Evolutionary conservation across 257 asterid genomes (phyloP), one percentile per base, ranked within the genome.

Genomic region (Solanum paucissectum): DNA sequence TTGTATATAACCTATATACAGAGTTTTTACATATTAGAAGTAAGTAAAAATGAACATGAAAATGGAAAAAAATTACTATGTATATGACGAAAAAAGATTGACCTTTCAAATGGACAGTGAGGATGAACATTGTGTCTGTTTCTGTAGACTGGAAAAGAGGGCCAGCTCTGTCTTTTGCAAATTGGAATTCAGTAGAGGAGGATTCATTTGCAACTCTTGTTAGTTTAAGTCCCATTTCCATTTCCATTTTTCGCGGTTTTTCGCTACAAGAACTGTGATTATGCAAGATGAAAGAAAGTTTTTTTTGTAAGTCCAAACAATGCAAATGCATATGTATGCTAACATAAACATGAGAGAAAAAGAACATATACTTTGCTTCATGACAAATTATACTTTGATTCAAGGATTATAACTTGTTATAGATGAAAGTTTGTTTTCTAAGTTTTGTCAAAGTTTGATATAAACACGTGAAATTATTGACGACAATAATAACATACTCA

Each of bases 31-130:
- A 89, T 14, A 52, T 40, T n/a, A 27, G 5, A 8, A 23, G 9
- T 14, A 20, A 58, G 25, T 6, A 72, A 1, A 34, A 27, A 33
- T 9, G 76, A 62, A 77, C 62, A 62, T 6, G 32, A 52, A 76
- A 87, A 84, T 27, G 23, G 29, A 23, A 87, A 46, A 9, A 7
- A 12, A 37, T 16, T 32, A 5, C 7, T 5, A 21, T 11, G 36
- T 72, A 55, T 6, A 11, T 42, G 83, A 40, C 2, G 21, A 76
- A 83, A 33, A 75, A 7, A 11, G 18, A 9, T 4, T 9, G 87
- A 96, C 99, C 98, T 93, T 87, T 92, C 88, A 95, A 95, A 92
- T 92, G 94, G 90, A 95, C 94, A 18, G 94, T 93, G 91, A 95
- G 98, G 90, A 92, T 60, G 85, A 95, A 95, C 94, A 91, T 23